Evolutionary conservation across 2,329 filamentous ascomycete genomes (phyloP), one percentile per base, ranked within the genome.

Genomic region (Fusarium palustre): DNA sequence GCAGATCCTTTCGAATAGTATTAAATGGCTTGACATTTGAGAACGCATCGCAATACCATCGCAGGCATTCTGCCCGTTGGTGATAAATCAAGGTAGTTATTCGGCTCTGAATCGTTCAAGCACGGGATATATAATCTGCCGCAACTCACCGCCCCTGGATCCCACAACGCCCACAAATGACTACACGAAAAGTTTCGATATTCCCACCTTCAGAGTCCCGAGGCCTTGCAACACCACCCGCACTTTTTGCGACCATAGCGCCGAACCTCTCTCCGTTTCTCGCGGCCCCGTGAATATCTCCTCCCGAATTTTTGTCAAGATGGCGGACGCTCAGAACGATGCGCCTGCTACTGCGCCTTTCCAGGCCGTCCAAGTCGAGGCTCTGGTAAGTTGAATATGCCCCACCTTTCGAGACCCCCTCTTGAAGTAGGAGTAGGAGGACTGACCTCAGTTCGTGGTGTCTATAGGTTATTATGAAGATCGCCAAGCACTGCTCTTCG

Each of bases 401-500:
- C 78, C 79, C 79, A 79, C 79, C 77, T 76, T 64, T 64, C 16
- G 50, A 69, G 70, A 69, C 72, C 68, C 70, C 71, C 63, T 65
- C 67, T 64, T 55, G 65, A 66, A 61, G 70, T 75, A 64, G 73
- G 64, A 66, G 64, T 39, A 59, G 20, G 36, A 59, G 61, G 59
- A 63, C 62, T 73, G 64, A 71, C 60, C 59, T 57, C 66, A 57
- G 64, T 55, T 59, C 33, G 48, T 64, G 52, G 48, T 64, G 58
- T 75, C 55, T 74, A 96, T 74, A 96, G 92, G 92, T 97, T 77
- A 92, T 97, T 75, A 95, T 97, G 92, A 97, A 97, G 86, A 94
- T 98, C 80, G 94, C 97, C 82, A 97, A 97, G 84, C 94, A 97
- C 85, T 93, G 92, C 84, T 91, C 93, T 60, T 88, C 92, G 76